Evolutionary conservation across 2,329 filamentous ascomycete species (phyloP), one percentile per base, ranked within the genome.

Genomic region (Stagonosporopsis tanaceti): DNA sequence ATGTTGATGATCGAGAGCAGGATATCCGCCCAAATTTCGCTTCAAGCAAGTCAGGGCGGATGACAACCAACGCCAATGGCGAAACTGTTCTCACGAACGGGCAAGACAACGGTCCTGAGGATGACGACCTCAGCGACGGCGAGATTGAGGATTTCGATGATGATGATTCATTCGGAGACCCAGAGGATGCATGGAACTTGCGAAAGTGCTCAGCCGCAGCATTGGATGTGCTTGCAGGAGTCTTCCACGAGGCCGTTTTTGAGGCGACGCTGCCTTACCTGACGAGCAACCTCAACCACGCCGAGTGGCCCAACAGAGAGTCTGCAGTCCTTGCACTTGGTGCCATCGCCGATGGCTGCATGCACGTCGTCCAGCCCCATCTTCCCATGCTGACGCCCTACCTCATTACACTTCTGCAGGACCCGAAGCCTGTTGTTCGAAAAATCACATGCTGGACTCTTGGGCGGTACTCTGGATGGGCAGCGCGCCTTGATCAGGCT

Each of bases 401-500:
- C 74, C 85, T 99, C 45, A 90, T 98, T 65, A 89, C 90, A 7
- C 85, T 97, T 0, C 83, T 99, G 34, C 86, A 90, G 55, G 95
- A 99, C 71, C 73, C 85, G 1, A 93, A 97, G 76, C 92, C 95
- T 14, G 90, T 98, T 14, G 94, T 99, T 35, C 86, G 95, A 60
- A 92, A 97, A 73, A 99, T 99, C 65, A 98, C 94, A 24, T 99
- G 95, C 78, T 99, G 95, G 95, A 96, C 95, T 6, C 85, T 99
- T 22, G 93, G 93, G 17, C 87, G 95, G 42, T 99, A 97, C 77
- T 97, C 95, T 5, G 83, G 88, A 41, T 99, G 95, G 95, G 94
- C 93, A 9, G 90, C 93, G 4, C 86, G 88, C 61, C 84, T 97
- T 22, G 79, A 85, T 24, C 87, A 89, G 15, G 79, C 81, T 17